These are phyloP conservation scores for Barnettozyma salicaria DNA, from an alignment of 805 yeast genomes.

Conservation along the genomic window DNA sequence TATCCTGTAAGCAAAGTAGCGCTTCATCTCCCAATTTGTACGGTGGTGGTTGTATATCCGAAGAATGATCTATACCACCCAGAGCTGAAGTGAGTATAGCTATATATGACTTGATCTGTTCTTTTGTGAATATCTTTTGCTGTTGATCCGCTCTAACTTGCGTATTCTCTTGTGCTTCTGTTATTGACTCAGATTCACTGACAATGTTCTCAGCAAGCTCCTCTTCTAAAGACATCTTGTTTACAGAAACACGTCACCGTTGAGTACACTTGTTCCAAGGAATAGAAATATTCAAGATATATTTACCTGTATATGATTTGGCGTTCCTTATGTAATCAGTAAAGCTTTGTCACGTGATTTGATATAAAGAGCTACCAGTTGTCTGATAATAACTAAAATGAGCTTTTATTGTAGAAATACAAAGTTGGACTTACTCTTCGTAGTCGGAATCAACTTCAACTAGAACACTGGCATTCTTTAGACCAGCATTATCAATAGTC, in stretches of 20 bases:
- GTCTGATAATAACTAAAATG: conserved; percentile 22
- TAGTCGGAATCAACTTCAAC: conserved; percentile 18
- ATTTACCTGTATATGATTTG: no score
- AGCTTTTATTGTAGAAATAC: conserved; percentile 14
- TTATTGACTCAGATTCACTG: conserved; percentile 6
- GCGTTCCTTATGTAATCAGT: no score
- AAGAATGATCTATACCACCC: conserved; percentile 79
- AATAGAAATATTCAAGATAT: no score
- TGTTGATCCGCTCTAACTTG: background rate
- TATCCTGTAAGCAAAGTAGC: conserved; percentile 61
- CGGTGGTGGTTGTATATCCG: conserved; percentile 39
- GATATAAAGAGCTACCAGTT: no score
- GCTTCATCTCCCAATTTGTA: conserved; percentile 89
- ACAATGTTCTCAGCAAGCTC: conserved; percentile 8
- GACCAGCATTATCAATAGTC: conserved; percentile 67
- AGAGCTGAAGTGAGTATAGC: conserved; percentile 79
- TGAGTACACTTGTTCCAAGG: no score
- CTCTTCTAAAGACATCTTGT: conserved; percentile 9
- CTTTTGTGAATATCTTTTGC: conserved; percentile 1
- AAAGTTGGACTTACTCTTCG: conserved; percentile 1
- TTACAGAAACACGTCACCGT: no score
- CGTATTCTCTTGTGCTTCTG: background rate
- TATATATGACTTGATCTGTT: conserved; percentile 54
- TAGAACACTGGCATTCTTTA: conserved; percentile 65
- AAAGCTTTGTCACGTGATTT: no score